Percentiles rank a stretch among this genome's conserved stretches.
Evolutionary conservation across 495 filamentous ascomycete genomes (phyloP).

Genomic region (Tuber umbilicatum): DNA sequence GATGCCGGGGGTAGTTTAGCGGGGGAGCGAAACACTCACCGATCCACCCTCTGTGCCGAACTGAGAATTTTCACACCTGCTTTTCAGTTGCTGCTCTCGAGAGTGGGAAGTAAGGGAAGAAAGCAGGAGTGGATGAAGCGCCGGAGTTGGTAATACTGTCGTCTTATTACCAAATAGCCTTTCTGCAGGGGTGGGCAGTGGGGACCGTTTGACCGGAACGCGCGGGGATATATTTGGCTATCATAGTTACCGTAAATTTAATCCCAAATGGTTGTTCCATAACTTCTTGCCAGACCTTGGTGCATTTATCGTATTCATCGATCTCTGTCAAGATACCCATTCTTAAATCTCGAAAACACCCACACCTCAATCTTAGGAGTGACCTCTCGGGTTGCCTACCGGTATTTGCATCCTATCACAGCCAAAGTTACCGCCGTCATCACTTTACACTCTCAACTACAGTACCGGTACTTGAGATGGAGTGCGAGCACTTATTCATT

Average conservation of each 20-base stretch:
- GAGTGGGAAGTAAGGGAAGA: background rate
- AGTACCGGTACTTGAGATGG: background rate
- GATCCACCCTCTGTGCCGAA: background rate
- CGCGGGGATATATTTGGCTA: too few relatives aligned
- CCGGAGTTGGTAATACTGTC: background rate
- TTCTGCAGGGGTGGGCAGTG: too few relatives aligned
- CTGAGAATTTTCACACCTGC: background rate
- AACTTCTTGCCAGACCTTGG: too few relatives aligned
- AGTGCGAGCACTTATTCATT: background rate
- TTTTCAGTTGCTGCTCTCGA: background rate
- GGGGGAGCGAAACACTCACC: background rate
- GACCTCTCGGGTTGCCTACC: background rate
- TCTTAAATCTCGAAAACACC: background rate
- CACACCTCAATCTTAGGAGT: background rate
- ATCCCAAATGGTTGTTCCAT: too few relatives aligned
- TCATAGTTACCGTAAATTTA: too few relatives aligned
- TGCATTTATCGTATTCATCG: background rate
- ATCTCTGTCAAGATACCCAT: background rate
- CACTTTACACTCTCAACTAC: background rate
- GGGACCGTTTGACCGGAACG: too few relatives aligned
- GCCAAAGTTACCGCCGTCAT: too few relatives aligned
- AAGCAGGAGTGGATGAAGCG: background rate
- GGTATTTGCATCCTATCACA: background rate
- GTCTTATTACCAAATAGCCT: background rate
- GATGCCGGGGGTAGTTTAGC: background rate